Evolutionary conservation across 2,329 filamentous ascomycete genomes (phyloP), one percentile per base, ranked within the genome.

Genomic region (Penicillium sp.): DNA sequence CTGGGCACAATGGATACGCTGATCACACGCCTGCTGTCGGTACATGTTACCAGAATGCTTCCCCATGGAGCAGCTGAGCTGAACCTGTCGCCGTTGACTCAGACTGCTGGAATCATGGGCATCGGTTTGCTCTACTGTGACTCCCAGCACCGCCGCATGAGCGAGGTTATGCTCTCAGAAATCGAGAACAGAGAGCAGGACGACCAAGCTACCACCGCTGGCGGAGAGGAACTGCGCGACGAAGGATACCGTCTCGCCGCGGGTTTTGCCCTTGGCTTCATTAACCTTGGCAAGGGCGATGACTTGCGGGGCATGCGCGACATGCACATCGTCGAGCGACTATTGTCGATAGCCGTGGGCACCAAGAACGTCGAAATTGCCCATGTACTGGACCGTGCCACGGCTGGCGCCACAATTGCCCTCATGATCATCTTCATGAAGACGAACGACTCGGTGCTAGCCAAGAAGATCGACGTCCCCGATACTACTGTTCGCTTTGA

Each of bases 111-210:
- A 16, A 87, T 99, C 35, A 95, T 99, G 89, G 93, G 93, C 1
- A 95, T 99, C 57, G 93, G 93, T 0, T 74, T 99, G 34, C 77
- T 99, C 1, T 99, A 97, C 69, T 95, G 87, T 72, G 87, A 91
- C 65, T 96, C 91, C 25, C 92, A 97, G 63, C 95, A 99, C 71
- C 87, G 95, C 27, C 85, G 95, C 31, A 99, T 99, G 93, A 97
- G 90, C 65, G 93, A 99, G 68, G 89, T 97, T 14, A 96, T 99
- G 89, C 82, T 99, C 42, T 97, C 92, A 0, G 93, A 99, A 67
- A 93, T 99, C 53, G 90, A 96, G 66, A 87, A 91, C 55, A 80
- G 89, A 43, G 89, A 93, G 22, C 80, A 88, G 31, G 87, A 92
- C 45, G 91, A 96, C 52, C 76, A 77, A 4, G 76, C 77, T 22